Base-by-base conservation (phyloP, 2,329 filamentous ascomycete species). In the Xylaria polymorpha region DNA sequence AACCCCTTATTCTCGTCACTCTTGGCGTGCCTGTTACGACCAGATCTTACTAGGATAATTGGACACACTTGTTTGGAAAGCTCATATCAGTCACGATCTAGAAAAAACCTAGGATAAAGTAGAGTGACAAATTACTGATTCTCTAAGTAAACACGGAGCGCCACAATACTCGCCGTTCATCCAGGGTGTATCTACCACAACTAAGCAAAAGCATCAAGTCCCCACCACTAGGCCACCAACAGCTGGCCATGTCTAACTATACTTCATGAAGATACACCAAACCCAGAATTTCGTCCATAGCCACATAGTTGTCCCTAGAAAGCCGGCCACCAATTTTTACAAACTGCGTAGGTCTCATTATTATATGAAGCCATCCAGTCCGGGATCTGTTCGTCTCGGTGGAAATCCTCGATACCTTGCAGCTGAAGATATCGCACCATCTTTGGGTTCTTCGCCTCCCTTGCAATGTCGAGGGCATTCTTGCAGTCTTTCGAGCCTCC, bases 391-490 rank as follows among this genome's bases (percentile, higher is more conserved):
- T 51, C 22, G 39, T 51, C 5, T 39, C 35, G 55, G 18, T n/a
- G 18, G 6, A 32, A 5, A 7, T 68, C 65, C 37, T 66, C 57
- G 53, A 63, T 62, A 18, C 65, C 68, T 4, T 29, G 5, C 32
- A 29, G 18, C 5, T 65, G 7, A 29, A 65, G 48, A 20, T 59
- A 66, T 8, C 5, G 15, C 25, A 29, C 43, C 8, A 58, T 64
- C 7, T 60, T 41, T 10, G n/a, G 1, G 32, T 61, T 60, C 5
- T 32, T 25, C 1, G 8, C 4, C 5, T 66, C 35, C 44, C 58
- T 53, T 9, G 65, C 64, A 12, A 68, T 22, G 22, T 53, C 57
- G 4, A 70, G 68, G 14, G 65, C 64, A 20, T 70, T 68, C 20
- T 43, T 53, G 22, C 68, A 68, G 22, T 6, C 4, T n/a, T 1